phyloP scores from a whole-genome alignment of 164 flowering plant species.

The Litsea cubeba region DNA sequence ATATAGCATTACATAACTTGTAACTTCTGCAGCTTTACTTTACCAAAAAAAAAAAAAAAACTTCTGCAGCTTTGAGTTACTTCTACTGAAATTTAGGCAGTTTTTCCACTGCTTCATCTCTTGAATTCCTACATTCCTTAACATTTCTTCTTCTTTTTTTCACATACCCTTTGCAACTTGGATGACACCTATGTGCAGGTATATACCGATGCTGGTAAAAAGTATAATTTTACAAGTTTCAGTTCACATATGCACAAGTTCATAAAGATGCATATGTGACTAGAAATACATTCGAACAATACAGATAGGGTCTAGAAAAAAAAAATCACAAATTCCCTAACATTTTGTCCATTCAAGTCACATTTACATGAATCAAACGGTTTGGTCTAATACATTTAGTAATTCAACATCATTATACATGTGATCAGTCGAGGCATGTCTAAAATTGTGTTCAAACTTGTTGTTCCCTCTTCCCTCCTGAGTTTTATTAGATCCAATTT shows the following conservation, averaged over 20 bases:
- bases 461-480: background rate
- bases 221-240: too few species aligned
- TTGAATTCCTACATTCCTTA: background rate
- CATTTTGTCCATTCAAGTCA: background rate
- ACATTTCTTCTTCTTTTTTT: background rate
- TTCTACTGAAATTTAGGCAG: background rate
- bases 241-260: too few species aligned
- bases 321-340: background rate
- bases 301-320: background rate
- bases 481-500: background rate
- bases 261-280: too few species aligned
- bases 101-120: background rate
- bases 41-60: background rate
- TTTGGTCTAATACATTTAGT: background rate
- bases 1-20: too few species aligned
- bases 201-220: too few species aligned
- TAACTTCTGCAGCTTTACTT: background rate
- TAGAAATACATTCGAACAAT: too few species aligned
- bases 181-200: too few species aligned
- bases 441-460: background rate
- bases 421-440: background rate
- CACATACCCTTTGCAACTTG: background rate
- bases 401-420: background rate
- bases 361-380: background rate
- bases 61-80: background rate